Percentiles rank a stretch among this genome's conserved stretches.
These are phyloP conservation scores for Dentipellis sp. DNA, from an alignment of 768 basidiomycete genomes.

Conservation along the genomic window DNA sequence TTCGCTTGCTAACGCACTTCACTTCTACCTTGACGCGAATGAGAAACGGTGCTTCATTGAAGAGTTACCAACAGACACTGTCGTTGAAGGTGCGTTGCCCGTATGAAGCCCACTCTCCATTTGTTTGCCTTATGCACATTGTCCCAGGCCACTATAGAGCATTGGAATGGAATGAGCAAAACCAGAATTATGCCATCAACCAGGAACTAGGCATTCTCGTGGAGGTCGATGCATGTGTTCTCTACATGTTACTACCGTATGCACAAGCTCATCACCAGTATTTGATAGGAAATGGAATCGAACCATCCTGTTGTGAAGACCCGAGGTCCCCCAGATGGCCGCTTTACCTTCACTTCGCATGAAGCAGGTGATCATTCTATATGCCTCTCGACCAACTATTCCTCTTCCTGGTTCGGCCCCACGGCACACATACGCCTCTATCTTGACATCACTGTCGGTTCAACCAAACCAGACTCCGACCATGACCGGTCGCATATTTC, in stretches of 20 bases:
- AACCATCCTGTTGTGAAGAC: constrained; percentile 80
- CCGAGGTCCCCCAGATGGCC: constrained; percentile 82
- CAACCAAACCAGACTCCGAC: constrained; percentile 77
- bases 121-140: not conserved
- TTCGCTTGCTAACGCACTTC: constrained; percentile 61
- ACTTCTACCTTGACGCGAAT: constrained; percentile 94
- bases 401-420: constrained; percentile 63
- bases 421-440: constrained; percentile 87
- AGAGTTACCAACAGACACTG: constrained; percentile 91
- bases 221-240: constrained; percentile 71
- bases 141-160: constrained; percentile 81
- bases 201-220: constrained; percentile 81
- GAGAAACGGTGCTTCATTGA: constrained; percentile 95
- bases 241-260: not conserved
- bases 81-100: constrained; percentile 69
- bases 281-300: constrained; percentile 71
- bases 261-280: not conserved
- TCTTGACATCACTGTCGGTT: constrained; percentile 89
- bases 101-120: not conserved
- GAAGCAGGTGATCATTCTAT: constrained; percentile 96
- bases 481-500: constrained; percentile 82
- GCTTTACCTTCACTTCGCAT: constrained; percentile 97
- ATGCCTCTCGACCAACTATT: constrained; percentile 87
- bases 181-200: constrained; percentile 61
- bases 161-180: constrained; percentile 78